These are phyloP conservation scores for Corrigiola litoralis DNA, from an alignment of 179 eudicot genomes.

Conservation along the genomic window DNA sequence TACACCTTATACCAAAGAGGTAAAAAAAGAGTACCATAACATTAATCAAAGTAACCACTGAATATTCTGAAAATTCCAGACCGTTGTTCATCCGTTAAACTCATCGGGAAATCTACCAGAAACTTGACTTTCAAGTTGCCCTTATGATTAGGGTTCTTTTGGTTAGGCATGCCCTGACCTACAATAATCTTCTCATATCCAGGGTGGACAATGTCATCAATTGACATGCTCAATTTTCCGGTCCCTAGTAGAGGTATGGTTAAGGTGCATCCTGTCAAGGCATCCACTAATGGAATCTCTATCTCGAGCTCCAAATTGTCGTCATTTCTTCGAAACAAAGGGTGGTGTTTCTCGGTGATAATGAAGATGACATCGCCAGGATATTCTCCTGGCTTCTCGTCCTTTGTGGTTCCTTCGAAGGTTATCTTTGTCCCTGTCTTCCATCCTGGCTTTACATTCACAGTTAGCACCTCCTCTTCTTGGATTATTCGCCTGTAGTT, in stretches of 20 bases:
- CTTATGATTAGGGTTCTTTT: conserved; percentile 32
- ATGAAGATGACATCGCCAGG: conserved; percentile 42
- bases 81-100: conserved; percentile 37
- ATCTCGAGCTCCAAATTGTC: conserved; percentile 48
- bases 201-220: conserved; percentile 48
- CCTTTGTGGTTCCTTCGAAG: conserved; percentile 35
- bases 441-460: conserved; percentile 68
- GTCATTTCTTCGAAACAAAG: conserved; percentile 31
- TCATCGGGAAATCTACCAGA: conserved; percentile 40
- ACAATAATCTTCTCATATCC: conserved; percentile 49
- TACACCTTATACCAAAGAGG: too few relatives aligned
- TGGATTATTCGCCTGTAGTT: conserved; percentile 30
- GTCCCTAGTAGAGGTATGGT: conserved; percentile 42
- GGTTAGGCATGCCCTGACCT: conserved; percentile 65
- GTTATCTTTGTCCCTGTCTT: conserved; percentile 53
- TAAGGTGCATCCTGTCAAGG: conserved; percentile 48
- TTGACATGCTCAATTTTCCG: conserved; percentile 21
- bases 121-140: conserved; percentile 50
- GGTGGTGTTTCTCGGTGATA: conserved; percentile 45
- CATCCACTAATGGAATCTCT: conserved; percentile 43
- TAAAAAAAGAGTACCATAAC: neutral
- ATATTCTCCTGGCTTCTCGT: conserved; percentile 30
- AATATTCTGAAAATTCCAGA: conserved; percentile 32
- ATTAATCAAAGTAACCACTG: neutral
- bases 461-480: conserved; percentile 40